Evolutionary conservation across 2,329 filamentous ascomycete species (phyloP), one percentile per base, ranked within the genome.

Genomic region (Metarhizium rileyi): DNA sequence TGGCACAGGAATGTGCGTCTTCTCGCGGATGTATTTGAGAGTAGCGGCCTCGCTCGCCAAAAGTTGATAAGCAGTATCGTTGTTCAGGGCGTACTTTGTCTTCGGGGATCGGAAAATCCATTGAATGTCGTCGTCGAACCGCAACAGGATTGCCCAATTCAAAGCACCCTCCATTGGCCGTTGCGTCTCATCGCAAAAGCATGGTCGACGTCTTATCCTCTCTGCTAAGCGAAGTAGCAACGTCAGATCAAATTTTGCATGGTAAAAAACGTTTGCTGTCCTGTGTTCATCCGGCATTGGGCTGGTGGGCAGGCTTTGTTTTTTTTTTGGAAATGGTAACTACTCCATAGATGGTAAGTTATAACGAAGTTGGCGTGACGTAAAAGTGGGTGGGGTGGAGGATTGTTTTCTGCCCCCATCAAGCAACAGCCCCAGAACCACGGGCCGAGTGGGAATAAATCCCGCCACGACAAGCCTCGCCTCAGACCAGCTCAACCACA

Each of bases 31-130:
- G 50, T 63, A 65, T 55, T 55, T 59, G 9, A 64, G 50, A 5
- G 60, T 64, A 35, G 59, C 61, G 45, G 56, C 63, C 53, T 66
- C 61, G 43, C 63, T 65, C 46, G 52, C 59, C 22, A 65, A 53
- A 33, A 65, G 51, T 50, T 53, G 57, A 16, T 36, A 16, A 8
- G 40, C 27, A 8, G 53, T 55, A 20, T 59, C 56, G 47, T 57
- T 53, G 30, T 53, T 49, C 46, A 54, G 51, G 44, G 56, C 56
- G 25, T 50, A 46, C 43, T 49, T 51, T 22, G 51, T 27, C 20
- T 51, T 50, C 36, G 60, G 61, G 18, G 63, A 60, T 49, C 63
- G 54, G 35, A 64, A 60, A 2, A 61, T 53, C 61, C 61, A 64
- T 53, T 55, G 53, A 28, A 61, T 53, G 44, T 57, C 53, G 51